phyloP scores from a whole-genome alignment of 2,329 filamentous ascomycete species.

The Lachnellula cervina region DNA sequence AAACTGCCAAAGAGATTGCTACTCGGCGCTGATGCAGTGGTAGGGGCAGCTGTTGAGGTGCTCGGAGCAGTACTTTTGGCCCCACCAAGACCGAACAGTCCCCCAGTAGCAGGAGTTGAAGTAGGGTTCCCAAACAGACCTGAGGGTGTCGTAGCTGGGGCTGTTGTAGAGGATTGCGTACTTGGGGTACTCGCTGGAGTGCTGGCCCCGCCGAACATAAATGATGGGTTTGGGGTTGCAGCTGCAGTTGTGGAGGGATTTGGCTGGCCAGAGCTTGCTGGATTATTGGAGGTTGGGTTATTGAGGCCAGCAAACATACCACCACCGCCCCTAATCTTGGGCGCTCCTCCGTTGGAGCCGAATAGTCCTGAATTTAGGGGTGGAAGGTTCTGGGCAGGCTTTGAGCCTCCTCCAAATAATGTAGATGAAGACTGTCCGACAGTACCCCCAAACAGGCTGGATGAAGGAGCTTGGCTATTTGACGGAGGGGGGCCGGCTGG shows the following conservation, averaged over 20 bases:
- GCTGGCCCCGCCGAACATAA: neutral
- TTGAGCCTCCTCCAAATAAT: conserved; percentile 12
- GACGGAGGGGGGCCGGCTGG: conserved; percentile 31
- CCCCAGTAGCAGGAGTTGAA: neutral
- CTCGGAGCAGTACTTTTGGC: neutral
- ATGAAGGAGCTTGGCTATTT: conserved; percentile 8
- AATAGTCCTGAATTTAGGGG: neutral
- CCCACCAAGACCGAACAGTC: neutral
- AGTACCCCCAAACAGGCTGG: conserved; percentile 12
- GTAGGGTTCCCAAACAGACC: neutral
- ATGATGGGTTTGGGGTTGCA: conserved; percentile 12
- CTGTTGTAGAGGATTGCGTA: neutral
- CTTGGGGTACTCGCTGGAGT: conserved; percentile 1
- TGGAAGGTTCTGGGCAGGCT: neutral
- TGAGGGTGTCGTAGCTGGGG: neutral
- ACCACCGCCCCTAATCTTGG: conserved; percentile 1
- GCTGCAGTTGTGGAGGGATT: conserved; percentile 4
- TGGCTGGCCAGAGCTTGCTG: conserved; percentile 8
- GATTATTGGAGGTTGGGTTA: neutral
- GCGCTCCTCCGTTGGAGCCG: neutral
- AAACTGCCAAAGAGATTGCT: conserved; percentile 28
- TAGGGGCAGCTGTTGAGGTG: conserved; percentile 3
- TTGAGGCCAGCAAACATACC: conserved; percentile 4
- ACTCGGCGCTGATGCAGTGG: neutral
- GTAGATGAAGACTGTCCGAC: neutral